phyloP scores from a whole-genome alignment of 441 rosid genomes.

The Bruguiera hainesii region DNA sequence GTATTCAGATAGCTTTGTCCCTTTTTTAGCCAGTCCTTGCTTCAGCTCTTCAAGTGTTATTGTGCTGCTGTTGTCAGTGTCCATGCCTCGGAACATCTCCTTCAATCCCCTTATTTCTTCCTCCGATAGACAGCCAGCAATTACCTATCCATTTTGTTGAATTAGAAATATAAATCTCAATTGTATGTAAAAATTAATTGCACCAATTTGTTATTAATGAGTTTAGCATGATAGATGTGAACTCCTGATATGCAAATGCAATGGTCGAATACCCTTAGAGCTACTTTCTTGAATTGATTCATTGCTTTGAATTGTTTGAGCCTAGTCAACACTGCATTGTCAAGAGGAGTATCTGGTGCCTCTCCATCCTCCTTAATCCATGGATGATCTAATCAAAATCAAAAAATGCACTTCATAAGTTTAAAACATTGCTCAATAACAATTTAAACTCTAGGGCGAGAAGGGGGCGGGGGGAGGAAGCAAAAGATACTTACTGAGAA shows the following conservation, averaged over 20 bases:
- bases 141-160: conserved; percentile 40
- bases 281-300: conserved; percentile 92
- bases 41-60: conserved; percentile 85
- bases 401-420: not conserved
- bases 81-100: conserved; percentile 84
- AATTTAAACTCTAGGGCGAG: not conserved
- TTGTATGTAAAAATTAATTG: not conserved
- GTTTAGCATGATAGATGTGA: too few species aligned
- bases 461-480: not conserved
- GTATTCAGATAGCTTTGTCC: conserved; percentile 69
- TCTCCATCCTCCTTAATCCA: conserved; percentile 97
- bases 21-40: conserved; percentile 80
- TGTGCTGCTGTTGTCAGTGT: conserved; percentile 75
- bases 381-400: conserved; percentile 51
- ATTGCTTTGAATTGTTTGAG: conserved; percentile 91
- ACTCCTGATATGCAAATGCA: not conserved
- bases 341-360: conserved; percentile 91
- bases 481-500: conserved; percentile 57
- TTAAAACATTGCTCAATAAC: too few species aligned
- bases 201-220: not conserved
- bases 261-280: conserved; percentile 53
- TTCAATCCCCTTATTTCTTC: conserved; percentile 92
- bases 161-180: too few species aligned
- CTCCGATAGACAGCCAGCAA: conserved; percentile 86
- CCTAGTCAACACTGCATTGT: conserved; percentile 74